These are phyloP conservation scores for Rhexocercosporidium sp. DNA, from an alignment of 2,329 filamentous ascomycete species.

Conservation along the genomic window DNA sequence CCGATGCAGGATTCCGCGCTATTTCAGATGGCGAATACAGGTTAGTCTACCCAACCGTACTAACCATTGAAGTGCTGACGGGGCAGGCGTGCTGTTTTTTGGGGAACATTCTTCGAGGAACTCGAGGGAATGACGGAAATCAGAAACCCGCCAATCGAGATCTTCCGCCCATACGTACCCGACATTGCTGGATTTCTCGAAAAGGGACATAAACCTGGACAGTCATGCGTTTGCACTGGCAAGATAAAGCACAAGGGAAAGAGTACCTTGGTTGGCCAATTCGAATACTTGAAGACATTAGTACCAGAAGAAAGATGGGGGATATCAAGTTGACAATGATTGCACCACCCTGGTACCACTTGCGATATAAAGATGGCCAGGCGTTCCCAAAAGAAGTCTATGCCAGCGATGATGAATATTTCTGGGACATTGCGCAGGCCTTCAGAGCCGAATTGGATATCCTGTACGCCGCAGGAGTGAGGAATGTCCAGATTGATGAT, in stretches of 20 bases:
- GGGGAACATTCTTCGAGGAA: conserved; percentile 39
- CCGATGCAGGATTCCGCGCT: conserved; percentile 59
- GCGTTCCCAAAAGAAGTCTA: conserved; percentile 60
- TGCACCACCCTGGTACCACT: conserved; percentile 73
- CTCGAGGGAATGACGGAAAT: conserved; percentile 39
- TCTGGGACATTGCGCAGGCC: conserved; percentile 58
- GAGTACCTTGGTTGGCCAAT: conserved; percentile 50
- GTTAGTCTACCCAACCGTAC: conserved; percentile 16
- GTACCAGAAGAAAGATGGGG: conserved; percentile 65
- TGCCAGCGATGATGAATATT: conserved; percentile 57
- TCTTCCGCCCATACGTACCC: conserved; percentile 47
- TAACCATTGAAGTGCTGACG: not conserved
- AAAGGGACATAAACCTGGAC: conserved; percentile 53
- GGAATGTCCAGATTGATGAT: conserved; percentile 61
- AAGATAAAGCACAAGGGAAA: conserved; percentile 52
- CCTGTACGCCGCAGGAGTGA: conserved; percentile 59
- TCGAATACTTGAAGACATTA: conserved; percentile 61
- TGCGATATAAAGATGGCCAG: conserved; percentile 60
- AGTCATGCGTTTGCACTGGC: conserved; percentile 52
- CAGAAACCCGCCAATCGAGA: conserved; percentile 43
- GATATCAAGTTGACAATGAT: conserved; percentile 74
- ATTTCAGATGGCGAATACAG: conserved; percentile 65
- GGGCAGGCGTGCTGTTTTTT: conserved; percentile 37
- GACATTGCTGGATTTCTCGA: conserved; percentile 50
- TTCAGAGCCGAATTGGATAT: conserved; percentile 58